Conservation (phyloP, 2,329 filamentous ascomycete genomes). For the Alternaria panax region DNA sequence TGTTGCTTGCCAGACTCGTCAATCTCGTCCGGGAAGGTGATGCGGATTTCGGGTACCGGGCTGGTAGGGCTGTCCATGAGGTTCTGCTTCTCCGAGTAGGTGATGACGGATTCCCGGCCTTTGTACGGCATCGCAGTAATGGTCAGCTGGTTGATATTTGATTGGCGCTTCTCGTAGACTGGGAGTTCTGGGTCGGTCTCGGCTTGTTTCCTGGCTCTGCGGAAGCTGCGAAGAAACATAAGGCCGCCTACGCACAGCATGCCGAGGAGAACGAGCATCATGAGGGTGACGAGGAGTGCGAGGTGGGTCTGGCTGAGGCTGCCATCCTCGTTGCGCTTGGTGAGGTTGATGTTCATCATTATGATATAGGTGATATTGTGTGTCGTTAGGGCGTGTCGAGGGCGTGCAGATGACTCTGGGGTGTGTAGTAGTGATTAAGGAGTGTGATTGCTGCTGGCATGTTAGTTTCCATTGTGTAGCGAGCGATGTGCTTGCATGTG, state of each 20-base stretch:
- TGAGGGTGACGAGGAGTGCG: constrained; percentile 78
- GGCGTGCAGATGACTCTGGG: constrained; percentile 27
- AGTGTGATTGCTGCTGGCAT: constrained; percentile 33
- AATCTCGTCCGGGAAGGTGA: constrained; percentile 96
- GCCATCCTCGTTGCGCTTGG: constrained; percentile 57
- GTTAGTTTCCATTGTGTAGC: constrained; percentile 28
- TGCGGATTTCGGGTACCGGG: constrained; percentile 92
- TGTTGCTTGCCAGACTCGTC: constrained; percentile 81
- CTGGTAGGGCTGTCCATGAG: constrained; percentile 80
- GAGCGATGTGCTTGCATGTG: constrained; percentile 14
- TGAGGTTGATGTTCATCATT: constrained; percentile 57
- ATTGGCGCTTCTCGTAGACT: constrained; percentile 68
- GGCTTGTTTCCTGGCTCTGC: constrained; percentile 55
- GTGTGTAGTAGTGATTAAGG: constrained; percentile 32
- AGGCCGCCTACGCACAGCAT: constrained; percentile 73
- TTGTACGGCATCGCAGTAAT: constrained; percentile 55
- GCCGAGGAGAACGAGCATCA: constrained; percentile 78
- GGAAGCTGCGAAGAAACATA: constrained; percentile 74
- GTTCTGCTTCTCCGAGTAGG: constrained; percentile 80
- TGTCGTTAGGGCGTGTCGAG: constrained; percentile 33
- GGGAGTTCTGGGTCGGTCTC: constrained; percentile 65
- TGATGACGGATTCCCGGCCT: constrained; percentile 72
- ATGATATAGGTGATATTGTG: constrained; percentile 20
- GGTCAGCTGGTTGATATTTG: constrained; percentile 65
- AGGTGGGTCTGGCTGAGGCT: constrained; percentile 69